Conservation (phyloP, 1,284 basidiomycete species). For the Puccinia sorghi region DNA sequence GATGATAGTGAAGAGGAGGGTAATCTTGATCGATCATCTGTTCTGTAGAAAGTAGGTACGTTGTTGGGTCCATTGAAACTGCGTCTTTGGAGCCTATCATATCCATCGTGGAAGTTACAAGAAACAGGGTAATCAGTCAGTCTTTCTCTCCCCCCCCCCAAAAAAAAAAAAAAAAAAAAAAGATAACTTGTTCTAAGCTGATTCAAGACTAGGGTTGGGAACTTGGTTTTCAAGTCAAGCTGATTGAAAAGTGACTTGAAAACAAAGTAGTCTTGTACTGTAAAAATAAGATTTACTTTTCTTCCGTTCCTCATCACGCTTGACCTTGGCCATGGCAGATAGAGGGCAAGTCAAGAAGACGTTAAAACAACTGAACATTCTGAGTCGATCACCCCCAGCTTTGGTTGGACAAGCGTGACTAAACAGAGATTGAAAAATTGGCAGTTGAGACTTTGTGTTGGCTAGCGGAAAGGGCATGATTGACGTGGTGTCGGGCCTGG, state of each 20-base stretch:
- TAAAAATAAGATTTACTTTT: slow-evolving; percentile 51
- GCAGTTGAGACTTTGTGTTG: slow-evolving; percentile 62
- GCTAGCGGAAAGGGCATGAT: slow-evolving; percentile 61
- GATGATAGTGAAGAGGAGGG: slow-evolving; percentile 74
- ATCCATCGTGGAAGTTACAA: not conserved
- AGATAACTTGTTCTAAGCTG: not conserved
- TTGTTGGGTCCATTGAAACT: slow-evolving; percentile 64
- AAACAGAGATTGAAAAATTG: slow-evolving; percentile 78
- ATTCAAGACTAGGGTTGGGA: slow-evolving; percentile 4
- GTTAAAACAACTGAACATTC: slow-evolving; percentile 80
- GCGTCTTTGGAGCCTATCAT: slow-evolving; percentile 58
- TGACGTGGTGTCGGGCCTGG: slow-evolving; percentile 65
- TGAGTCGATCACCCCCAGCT: slow-evolving; percentile 78
- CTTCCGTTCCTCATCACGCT: slow-evolving; percentile 60
- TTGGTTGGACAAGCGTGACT: slow-evolving; percentile 85
- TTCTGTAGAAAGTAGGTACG: slow-evolving; percentile 73
- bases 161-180: slow-evolving; percentile 61
- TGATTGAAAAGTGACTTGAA: not conserved
- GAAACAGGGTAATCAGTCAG: slow-evolving; percentile 20
- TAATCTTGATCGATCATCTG: slow-evolving; percentile 91
- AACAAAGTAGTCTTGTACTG: not conserved
- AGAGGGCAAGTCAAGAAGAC: slow-evolving; percentile 77
- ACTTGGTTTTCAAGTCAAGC: not conserved
- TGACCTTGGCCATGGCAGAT: slow-evolving; percentile 73
- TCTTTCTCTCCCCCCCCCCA: too few species aligned